Conservation (phyloP, 140 eudicot species). For the Bidens hawaiensis region DNA sequence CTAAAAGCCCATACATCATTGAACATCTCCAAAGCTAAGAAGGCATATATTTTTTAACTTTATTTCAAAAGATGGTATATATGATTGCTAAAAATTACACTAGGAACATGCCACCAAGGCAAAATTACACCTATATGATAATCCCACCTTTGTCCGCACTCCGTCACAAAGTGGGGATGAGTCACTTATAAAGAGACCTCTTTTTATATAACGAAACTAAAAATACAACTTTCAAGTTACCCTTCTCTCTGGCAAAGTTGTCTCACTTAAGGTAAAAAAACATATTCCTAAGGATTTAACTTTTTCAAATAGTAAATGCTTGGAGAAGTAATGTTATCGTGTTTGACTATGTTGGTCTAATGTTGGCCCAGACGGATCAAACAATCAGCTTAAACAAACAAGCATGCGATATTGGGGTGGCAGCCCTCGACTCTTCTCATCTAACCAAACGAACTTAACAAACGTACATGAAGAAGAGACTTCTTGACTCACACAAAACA, state of each 20-base stretch:
- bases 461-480: no score
- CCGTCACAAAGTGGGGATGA: constrained; percentile 8
- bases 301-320: neutral
- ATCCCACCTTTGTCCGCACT: constrained; percentile 10
- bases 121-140: neutral
- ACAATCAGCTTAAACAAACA: no score
- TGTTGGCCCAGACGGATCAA: no score
- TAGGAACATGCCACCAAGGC: neutral
- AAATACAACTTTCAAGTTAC: constrained; percentile 16
- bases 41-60: neutral
- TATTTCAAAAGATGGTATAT: neutral
- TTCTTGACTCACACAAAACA: no score
- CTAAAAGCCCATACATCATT: constrained; percentile 1
- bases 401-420: no score
- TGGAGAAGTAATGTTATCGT: neutral
- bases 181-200: neutral
- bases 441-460: no score
- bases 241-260: no score
- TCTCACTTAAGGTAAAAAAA: no score
- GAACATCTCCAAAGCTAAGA: constrained; percentile 7
- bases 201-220: constrained; percentile 9
- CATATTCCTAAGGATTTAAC: no score
- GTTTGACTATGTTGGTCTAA: no score
- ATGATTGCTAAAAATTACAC: neutral
- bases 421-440: no score